Evolutionary conservation across 352 stramenopile genomes (phyloP).

Genomic region (Nothophytophthora sp.): DNA sequence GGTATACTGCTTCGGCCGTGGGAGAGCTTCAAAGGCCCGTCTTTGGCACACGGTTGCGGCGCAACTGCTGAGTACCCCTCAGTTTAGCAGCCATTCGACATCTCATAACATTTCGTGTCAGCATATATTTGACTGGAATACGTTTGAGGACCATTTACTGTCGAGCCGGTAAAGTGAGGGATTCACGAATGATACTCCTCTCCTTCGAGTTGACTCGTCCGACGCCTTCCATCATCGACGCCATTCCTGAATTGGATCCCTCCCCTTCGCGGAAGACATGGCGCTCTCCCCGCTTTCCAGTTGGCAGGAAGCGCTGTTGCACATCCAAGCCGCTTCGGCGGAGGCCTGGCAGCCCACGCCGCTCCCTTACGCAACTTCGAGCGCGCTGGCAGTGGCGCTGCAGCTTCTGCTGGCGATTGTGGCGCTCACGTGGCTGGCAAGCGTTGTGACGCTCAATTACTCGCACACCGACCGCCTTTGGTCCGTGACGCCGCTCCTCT

Average conservation of each 20-base stretch:
- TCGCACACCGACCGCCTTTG: slow-evolving; percentile 94
- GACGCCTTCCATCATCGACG: no score
- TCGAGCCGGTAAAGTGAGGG: no score
- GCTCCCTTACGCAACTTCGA: slow-evolving; percentile 39
- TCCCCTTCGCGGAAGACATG: slow-evolving; percentile 10
- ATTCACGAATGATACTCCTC: no score
- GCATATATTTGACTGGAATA: no score
- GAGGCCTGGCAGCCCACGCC: slow-evolving; percentile 37
- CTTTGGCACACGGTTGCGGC: no score
- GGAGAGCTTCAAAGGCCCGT: no score
- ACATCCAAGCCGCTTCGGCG: slow-evolving; percentile 27
- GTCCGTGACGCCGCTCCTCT: slow-evolving; percentile 88
- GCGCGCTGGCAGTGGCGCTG: slow-evolving; percentile 42
- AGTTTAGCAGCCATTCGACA: no score
- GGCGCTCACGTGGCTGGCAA: slow-evolving; percentile 58
- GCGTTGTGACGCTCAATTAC: slow-evolving; percentile 85
- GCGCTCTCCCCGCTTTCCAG: slow-evolving; percentile 22
- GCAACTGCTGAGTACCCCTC: no score
- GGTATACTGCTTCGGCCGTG: no score
- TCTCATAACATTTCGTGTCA: no score
- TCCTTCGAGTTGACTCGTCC: no score
- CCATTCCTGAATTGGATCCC: slow-evolving; percentile 14
- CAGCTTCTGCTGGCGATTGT: slow-evolving; percentile 47
- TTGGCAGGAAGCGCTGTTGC: slow-evolving; percentile 30
- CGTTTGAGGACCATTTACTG: no score